These are phyloP conservation scores for Tulasnella sp. DNA, from an alignment of 768 basidiomycete genomes.

Conservation along the genomic window DNA sequence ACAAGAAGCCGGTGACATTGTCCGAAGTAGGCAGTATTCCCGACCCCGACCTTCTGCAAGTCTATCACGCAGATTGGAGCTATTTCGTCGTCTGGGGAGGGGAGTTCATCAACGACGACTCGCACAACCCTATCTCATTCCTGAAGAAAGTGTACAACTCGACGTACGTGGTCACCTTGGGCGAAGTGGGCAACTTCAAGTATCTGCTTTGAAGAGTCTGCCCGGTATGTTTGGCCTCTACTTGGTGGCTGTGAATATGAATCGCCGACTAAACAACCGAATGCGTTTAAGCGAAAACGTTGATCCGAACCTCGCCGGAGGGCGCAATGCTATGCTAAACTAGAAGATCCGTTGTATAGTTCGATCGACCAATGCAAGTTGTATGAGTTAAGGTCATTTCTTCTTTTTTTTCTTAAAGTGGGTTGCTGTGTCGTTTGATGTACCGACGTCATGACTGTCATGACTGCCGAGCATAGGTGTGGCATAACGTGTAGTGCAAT, in stretches of 20 bases:
- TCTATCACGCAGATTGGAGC: conserved; percentile 20
- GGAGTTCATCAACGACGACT: conserved; percentile 18
- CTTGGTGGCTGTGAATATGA: background rate
- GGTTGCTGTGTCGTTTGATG: background rate
- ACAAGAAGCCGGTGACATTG: conserved; percentile 19
- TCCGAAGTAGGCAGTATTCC: conserved; percentile 21
- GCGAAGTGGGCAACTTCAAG: conserved; percentile 13
- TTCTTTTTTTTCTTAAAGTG: background rate
- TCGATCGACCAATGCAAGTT: background rate
- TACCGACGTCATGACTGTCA: background rate
- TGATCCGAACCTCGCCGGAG: background rate
- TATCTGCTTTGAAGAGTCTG: background rate
- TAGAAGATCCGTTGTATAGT: background rate
- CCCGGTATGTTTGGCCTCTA: background rate
- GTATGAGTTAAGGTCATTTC: background rate
- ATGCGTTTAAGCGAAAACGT: too few relatives aligned
- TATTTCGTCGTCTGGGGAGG: conserved; percentile 19
- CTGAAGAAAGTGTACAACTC: conserved; percentile 17
- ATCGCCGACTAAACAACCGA: background rate
- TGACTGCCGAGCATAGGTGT: background rate
- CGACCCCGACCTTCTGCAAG: conserved; percentile 20
- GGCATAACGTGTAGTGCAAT: background rate
- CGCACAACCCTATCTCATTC: conserved; percentile 17
- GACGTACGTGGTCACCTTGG: conserved; percentile 16
- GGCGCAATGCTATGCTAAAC: background rate